Evolutionary conservation across 2,329 filamentous ascomycete genomes (phyloP).

Genomic region (Hymenoscyphus linearis): DNA sequence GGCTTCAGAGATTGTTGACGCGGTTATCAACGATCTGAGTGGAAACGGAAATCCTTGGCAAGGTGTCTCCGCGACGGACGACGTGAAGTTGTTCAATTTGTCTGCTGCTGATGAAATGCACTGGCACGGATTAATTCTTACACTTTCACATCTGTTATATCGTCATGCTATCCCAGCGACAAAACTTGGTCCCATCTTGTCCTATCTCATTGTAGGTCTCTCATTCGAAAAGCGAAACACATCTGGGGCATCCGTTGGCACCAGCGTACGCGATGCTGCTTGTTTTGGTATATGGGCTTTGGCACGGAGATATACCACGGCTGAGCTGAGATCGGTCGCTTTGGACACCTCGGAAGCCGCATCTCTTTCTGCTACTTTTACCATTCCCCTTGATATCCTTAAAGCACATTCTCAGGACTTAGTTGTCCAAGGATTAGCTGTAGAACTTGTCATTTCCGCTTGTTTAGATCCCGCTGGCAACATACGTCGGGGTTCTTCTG

Average conservation of each 20-base stretch:
- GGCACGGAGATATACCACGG: conserved; percentile 77
- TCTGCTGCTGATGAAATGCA: conserved; percentile 72
- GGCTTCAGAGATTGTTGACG: conserved; percentile 82
- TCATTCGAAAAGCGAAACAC: conserved; percentile 84
- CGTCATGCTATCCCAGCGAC: conserved; percentile 69
- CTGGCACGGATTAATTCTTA: conserved; percentile 91
- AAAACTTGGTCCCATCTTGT: conserved; percentile 68
- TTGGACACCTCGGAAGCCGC: conserved; percentile 25
- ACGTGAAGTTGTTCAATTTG: conserved; percentile 44
- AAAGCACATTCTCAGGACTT: conserved; percentile 25
- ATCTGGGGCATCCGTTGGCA: conserved; percentile 78
- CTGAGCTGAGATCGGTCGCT: conserved; percentile 64
- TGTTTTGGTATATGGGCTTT: conserved; percentile 96
- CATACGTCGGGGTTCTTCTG: conserved; percentile 85
- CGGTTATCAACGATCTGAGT: conserved; percentile 66
- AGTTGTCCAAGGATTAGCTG: conserved; percentile 72
- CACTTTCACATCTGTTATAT: conserved; percentile 81
- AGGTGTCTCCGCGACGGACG: no score
- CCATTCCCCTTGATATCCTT: not conserved
- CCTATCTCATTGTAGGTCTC: conserved; percentile 71
- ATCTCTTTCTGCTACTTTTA: conserved; percentile 15
- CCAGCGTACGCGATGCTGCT: conserved; percentile 89
- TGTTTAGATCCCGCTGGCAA: conserved; percentile 89
- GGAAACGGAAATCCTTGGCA: conserved; percentile 30
- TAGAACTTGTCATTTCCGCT: conserved; percentile 73